Evolutionary conservation across 306 rosid species (phyloP), one percentile per base, ranked within the genome.

Genomic region (Dalbergia cultrata): DNA sequence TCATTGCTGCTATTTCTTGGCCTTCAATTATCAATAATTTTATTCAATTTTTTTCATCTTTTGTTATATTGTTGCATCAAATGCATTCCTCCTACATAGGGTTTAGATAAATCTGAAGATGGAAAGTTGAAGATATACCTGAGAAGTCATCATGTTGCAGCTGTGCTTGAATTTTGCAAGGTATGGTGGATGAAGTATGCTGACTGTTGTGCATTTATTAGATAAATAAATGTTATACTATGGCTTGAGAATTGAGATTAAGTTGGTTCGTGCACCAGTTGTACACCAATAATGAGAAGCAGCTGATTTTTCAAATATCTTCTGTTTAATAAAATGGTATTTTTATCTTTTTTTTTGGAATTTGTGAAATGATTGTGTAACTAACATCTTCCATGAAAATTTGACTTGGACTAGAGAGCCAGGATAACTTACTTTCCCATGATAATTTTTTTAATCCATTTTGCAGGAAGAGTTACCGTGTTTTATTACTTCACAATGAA

Each of bases 121-220:
- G 97, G 98, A 67, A 91, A 90, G 80, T 83, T 91, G 77, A 93
- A 90, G 88, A 88, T 95, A 81, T 78, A 74, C 63, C 69, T 95
- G 81, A 88, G 85, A 91, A 89, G 89, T 77, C 90, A 89, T 92
- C 94, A 88, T 26, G 89, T 89, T 86, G 87, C 92, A 6, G 94
- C 91, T 37, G 85, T 93, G 52, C 88, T 95, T 61, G 97, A 95
- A 84, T 93, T 88, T 87, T 95, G 99, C 76, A 86, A 90, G 98
- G 99, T 95, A 92, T 72, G 85, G 56, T 22, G 52, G 18, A 33
- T 76, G 72, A 53, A 54, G 37, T 72, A 54, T 71, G 14, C 43
- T 47, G 37, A 58, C 13, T 13, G 37, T 49, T 70, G 74, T 18
- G 26, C 52, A 47, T 50, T 75, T 67, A 54, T 76, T 39, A 19